Evolutionary conservation across 345 rosid genomes (phyloP).

Genomic region (Gossypium turneri): DNA sequence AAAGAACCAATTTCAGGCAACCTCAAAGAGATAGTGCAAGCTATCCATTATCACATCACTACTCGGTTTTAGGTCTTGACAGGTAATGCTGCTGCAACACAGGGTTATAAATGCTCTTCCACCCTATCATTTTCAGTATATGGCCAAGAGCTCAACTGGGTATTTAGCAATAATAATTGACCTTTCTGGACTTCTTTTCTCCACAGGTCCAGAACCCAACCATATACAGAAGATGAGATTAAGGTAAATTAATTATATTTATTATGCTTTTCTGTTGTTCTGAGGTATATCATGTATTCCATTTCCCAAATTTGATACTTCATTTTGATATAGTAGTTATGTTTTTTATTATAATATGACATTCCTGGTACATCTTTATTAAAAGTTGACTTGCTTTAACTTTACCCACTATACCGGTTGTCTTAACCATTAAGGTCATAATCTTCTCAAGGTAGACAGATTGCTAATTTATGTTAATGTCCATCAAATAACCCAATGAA

Average conservation of each 20-base stretch:
- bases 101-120: not conserved
- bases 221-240: conserved; percentile 89
- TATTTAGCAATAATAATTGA: not conserved
- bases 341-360: not conserved
- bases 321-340: not conserved
- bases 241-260: conserved; percentile 46
- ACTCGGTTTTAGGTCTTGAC: conserved; percentile 83
- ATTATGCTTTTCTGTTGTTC: not conserved
- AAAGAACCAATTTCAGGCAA: conserved; percentile 53
- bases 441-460: conserved; percentile 1
- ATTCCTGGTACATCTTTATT: not conserved
- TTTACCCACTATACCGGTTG: not conserved
- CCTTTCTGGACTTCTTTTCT: conserved; percentile 18
- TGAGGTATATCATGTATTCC: not conserved
- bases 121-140: not conserved
- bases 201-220: conserved; percentile 56
- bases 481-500: not conserved
- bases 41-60: conserved; percentile 83
- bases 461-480: not conserved
- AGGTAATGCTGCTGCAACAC: conserved; percentile 39
- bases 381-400: conserved; percentile 1
- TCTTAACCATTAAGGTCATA: not conserved
- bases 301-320: not conserved
- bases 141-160: not conserved
- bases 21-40: conserved; percentile 50